Evolutionary conservation across 2,329 filamentous ascomycete species (phyloP).

Genomic region (Penicillium sp.): DNA sequence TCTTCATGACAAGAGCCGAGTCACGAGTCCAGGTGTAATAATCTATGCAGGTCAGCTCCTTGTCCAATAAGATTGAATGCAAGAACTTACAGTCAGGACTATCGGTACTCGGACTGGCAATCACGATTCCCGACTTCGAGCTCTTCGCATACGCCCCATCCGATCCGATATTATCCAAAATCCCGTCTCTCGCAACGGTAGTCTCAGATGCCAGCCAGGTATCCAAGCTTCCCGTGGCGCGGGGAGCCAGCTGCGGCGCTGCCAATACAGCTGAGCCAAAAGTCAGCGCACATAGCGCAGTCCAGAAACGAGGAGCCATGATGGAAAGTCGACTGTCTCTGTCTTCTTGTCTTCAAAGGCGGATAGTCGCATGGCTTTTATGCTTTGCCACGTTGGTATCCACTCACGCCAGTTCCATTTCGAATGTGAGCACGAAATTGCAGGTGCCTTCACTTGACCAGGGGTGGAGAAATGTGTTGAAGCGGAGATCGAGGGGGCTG

Average conservation of each 20-base stretch:
- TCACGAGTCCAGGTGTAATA: constrained; percentile 82
- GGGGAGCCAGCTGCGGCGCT: constrained; percentile 20
- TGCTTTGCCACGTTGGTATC: background rate
- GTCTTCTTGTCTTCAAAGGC: background rate
- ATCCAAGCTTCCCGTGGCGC: constrained; percentile 25
- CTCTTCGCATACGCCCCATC: constrained; percentile 54
- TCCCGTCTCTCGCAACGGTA: constrained; percentile 54
- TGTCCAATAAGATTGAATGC: no score
- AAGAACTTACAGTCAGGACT: constrained; percentile 57
- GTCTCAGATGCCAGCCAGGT: constrained; percentile 45
- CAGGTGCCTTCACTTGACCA: background rate
- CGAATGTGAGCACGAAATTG: background rate
- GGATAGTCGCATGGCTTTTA: constrained; percentile 17
- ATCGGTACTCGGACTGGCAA: constrained; percentile 60
- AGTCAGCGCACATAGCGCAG: constrained; percentile 25
- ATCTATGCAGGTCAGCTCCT: constrained; percentile 54
- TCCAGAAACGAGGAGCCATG: constrained; percentile 25
- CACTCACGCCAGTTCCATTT: background rate
- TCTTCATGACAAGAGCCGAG: constrained; percentile 71
- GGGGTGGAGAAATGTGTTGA: constrained; percentile 4
- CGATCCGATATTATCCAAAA: constrained; percentile 60
- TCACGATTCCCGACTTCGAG: constrained; percentile 55
- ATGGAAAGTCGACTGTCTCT: background rate
- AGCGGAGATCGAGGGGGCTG: constrained; percentile 8
- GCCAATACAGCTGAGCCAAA: constrained; percentile 24